A percentile compares a stretch with the other conserved stretches of the same genome.
Conservation (phyloP, 1,284 basidiomycete species). For the Apiotrichum siamense region DNA sequence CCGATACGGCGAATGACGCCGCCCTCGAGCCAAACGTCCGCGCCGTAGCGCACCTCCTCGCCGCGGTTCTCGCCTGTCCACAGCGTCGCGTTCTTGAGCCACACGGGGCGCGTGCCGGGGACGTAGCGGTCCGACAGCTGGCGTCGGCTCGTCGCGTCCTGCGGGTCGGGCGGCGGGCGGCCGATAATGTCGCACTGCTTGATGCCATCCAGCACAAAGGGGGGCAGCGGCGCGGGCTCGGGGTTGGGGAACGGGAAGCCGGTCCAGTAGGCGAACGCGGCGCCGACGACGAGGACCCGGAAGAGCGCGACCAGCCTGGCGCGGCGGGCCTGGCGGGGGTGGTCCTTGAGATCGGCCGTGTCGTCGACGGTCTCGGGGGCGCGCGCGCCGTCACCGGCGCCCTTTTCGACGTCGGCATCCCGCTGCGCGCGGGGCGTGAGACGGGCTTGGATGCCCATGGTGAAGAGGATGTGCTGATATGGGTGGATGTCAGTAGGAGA, state of each 20-base stretch:
- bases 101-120: conserved; percentile 57
- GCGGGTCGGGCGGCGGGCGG: conserved; percentile 22
- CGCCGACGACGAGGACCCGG: background rate
- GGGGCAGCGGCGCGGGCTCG: conserved; percentile 14
- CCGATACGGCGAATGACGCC: conserved; percentile 50
- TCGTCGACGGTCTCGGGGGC: background rate
- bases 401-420: background rate
- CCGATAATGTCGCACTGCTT: conserved; percentile 36
- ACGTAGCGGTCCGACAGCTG: conserved; percentile 65
- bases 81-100: conserved; percentile 70
- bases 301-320: background rate
- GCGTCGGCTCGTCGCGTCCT: conserved; percentile 52
- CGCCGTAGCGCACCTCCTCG: conserved; percentile 56
- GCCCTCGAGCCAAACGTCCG: conserved; percentile 47
- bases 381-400: background rate
- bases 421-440: background rate
- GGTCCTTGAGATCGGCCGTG: background rate
- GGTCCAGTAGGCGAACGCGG: too few relatives aligned
- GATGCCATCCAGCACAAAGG: conserved; percentile 35
- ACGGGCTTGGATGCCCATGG: background rate
- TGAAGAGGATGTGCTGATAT: too few relatives aligned
- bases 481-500: too few relatives aligned
- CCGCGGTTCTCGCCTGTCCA: conserved; percentile 66
- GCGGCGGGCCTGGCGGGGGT: background rate
- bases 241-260: conserved; percentile 11